phyloP scores from a whole-genome alignment of 2,329 filamentous ascomycete species.

The Penicillium olsonii region DNA sequence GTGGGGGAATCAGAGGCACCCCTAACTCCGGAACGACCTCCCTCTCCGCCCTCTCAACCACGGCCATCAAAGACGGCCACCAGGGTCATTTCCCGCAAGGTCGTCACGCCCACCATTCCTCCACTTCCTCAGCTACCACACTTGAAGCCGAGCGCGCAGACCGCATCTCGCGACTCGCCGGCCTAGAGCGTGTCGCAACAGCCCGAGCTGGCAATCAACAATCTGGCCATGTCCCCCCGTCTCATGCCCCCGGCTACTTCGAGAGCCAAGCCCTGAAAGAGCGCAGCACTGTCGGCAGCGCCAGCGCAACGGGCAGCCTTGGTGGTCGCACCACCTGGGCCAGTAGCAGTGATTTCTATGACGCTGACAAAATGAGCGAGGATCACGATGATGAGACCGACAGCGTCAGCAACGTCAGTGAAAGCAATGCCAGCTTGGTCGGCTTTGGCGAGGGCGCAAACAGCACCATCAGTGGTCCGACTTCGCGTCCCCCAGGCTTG shows the following conservation, averaged over 20 bases:
- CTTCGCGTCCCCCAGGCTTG: conserved; percentile 59
- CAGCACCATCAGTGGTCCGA: conserved; percentile 78
- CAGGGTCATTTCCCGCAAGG: conserved; percentile 70
- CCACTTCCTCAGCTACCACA: conserved; percentile 65
- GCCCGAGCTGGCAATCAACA: conserved; percentile 56
- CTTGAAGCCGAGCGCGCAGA: conserved; percentile 91
- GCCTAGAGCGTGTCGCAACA: conserved; percentile 85
- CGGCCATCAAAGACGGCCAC: conserved; percentile 94
- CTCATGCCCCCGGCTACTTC: conserved; percentile 70
- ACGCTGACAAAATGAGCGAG: conserved; percentile 58
- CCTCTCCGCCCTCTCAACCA: conserved; percentile 86
- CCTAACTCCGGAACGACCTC: conserved; percentile 91
- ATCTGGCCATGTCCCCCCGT: conserved; percentile 37
- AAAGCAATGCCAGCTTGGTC: conserved; percentile 79
- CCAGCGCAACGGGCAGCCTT: conserved; percentile 75
- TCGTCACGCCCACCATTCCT: conserved; percentile 57
- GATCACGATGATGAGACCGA: conserved; percentile 68
- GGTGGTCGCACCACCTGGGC: conserved; percentile 70
- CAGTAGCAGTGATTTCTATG: conserved; percentile 62
- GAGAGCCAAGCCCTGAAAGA: conserved; percentile 75
- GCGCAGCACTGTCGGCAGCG: conserved; percentile 86
- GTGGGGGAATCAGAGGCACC: conserved; percentile 65
- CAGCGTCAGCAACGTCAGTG: conserved; percentile 76
- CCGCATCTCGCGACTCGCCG: conserved; percentile 89
- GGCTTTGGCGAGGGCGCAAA: conserved; percentile 91